phyloP scores from a whole-genome alignment of 768 basidiomycete species.

The Lactarius deliciosus region DNA sequence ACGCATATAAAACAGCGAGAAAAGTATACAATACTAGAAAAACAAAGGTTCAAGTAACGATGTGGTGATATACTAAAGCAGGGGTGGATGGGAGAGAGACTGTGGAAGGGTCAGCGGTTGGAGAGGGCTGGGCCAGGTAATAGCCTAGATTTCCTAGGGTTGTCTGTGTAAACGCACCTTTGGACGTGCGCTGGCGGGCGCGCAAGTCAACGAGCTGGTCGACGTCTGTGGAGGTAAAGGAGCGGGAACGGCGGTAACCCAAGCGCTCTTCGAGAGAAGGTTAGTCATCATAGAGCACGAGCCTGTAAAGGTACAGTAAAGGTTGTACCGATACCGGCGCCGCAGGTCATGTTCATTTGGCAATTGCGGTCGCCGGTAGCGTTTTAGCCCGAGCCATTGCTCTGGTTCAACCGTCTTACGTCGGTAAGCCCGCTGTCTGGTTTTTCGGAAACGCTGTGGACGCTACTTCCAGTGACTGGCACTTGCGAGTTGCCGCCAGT shows the following conservation, averaged over 20 bases:
- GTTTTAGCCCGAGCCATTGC: too few species aligned
- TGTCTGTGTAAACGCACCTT: conserved; percentile 77
- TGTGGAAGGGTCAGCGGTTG: conserved; percentile 68
- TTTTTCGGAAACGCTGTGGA: too few species aligned
- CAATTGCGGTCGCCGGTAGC: background rate
- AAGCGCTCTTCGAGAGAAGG: conserved; percentile 26
- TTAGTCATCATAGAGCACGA: background rate
- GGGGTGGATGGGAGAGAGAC: conserved; percentile 37
- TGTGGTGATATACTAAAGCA: background rate
- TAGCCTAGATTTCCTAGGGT: conserved; percentile 72
- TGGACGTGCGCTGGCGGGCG: conserved; percentile 78
- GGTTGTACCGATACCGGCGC: too few species aligned
- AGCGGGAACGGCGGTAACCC: too few species aligned
- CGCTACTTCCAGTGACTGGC: too few species aligned
- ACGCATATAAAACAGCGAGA: conserved; percentile 62
- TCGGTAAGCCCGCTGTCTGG: too few species aligned
- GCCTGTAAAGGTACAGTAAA: background rate
- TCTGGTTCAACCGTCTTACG: too few species aligned
- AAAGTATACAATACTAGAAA: conserved; percentile 55
- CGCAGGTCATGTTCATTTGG: too few species aligned
- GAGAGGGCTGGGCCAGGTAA: conserved; percentile 73
- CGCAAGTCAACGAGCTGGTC: conserved; percentile 61
- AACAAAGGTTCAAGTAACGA: background rate
- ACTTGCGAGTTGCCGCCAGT: too few species aligned
- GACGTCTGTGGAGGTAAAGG: conserved; percentile 37